Evolutionary conservation across 1,284 basidiomycete genomes (phyloP), one percentile per base, ranked within the genome.

Genomic region (Peniophora sp.): DNA sequence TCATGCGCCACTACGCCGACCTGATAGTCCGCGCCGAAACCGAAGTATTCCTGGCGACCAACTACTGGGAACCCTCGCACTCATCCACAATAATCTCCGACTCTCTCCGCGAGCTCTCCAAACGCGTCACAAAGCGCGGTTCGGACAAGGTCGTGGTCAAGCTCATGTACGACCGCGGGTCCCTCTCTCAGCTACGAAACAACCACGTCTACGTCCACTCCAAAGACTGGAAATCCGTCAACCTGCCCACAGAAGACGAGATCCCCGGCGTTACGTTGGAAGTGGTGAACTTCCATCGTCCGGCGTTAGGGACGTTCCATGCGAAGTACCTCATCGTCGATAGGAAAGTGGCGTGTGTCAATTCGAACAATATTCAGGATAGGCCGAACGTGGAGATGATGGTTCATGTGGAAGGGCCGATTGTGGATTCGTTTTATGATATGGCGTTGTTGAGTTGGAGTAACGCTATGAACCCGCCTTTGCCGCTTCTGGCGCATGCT

Each of bases 321-420:
- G 80, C 83, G 44, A 89, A 91, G 63, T 87, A 85, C 55, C 71
- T 89, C 62, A 71, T 89, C 50, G 80, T 90, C 9, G 88, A 91
- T 60, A 74, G 87, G 16, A 82, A 79, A 57, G 72, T 89, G 25
- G 87, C 82, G 0, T 67, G 89, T 51, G 68, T 91, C 56, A 86
- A 86, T 65, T 80, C 77, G 52, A 88, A 87, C 66, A 89, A 89
- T 55, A 85, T 89, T 49, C 87, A 88, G 66, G 78, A 85, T 58
- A 75, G 80, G 20, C 77, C 79, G 8, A 83, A 85, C 58, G 63
- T 85, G 55, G 81, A 86, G 64, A 79, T 85, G 77, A 85, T 63
- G 55, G 47, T 57, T 16, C 59, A 63, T 45, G 51, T 64, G 50
- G 60, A 67, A 55, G 61, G 63, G 17, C 60, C 59, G 9, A 57